Base-by-base conservation (phyloP, 345 rosid genomes). In the Aquilaria malaccensis region DNA sequence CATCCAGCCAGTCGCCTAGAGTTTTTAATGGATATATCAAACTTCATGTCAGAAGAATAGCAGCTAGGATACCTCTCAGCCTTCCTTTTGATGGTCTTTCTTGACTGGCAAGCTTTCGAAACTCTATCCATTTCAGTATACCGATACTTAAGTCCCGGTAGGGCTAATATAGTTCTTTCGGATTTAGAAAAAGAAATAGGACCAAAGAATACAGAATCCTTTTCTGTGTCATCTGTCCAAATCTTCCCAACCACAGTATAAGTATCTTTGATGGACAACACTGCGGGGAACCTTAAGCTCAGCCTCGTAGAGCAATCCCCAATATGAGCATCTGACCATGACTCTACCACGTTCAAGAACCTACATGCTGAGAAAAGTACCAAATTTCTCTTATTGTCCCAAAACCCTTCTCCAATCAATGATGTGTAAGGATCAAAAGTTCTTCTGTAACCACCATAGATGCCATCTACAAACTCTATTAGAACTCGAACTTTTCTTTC, bases 331-430 rank as follows among this genome's bases (percentile, higher is more conserved):
- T 41, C 68, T 47, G 55, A 66, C 64, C 63, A 68, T 30, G 85
- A 72, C 47, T 56, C 65, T 1, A 69, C 43, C 0, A 30, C 6
- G 52, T 71, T 70, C 52, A 61, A 60, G 33, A 80, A 57, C 47
- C 72, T 61, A 33, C 80, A 80, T 7, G 76, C 83, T 30, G 56
- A 58, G 14, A 76, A 47, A 65, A 61, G 63, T n/a, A 80, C 68
- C 50, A 13, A 62, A 56, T 80, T 69, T 49, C 50, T 74, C 55
- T 59, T 67, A 6, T 67, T 66, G 45, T 78, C 85, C 85, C 85
- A 85, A 22, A 56, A 10, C 50, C 78, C 87, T 80, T 85, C 85
- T 7, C 77, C 91, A 50, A 85, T 58, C 50, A 84, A 47, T 12
- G 66, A 49, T 50, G 49, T 60, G 55, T 11, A 57, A n/a, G 57